Percentiles rank a stretch among this genome's conserved stretches.
phyloP scores from a whole-genome alignment of 2,329 filamentous ascomycete genomes.

The Geosmithia flava region DNA sequence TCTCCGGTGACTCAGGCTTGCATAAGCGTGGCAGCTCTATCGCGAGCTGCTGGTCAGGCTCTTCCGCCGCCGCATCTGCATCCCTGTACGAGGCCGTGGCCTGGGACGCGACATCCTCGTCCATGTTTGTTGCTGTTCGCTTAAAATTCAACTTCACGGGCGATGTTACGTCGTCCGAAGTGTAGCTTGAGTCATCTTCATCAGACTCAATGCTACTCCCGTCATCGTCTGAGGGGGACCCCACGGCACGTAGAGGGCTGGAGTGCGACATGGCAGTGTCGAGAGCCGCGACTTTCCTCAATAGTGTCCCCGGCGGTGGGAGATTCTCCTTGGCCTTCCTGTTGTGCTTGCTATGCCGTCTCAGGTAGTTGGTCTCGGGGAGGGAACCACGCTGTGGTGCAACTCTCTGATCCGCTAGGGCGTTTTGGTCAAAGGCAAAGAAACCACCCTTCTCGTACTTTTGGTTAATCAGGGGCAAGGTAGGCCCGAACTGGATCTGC shows the following conservation, averaged over 20 bases:
- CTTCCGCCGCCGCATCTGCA: conserved; percentile 28
- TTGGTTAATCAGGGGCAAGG: conserved; percentile 39
- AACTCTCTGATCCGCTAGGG: background rate
- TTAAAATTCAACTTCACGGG: conserved; percentile 35
- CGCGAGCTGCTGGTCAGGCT: conserved; percentile 31
- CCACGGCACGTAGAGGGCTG: conserved; percentile 25
- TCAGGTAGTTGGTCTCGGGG: conserved; percentile 34
- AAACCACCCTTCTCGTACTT: conserved; percentile 46
- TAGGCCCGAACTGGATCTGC: conserved; percentile 40
- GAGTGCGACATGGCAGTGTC: conserved; percentile 12
- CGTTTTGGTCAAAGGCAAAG: conserved; percentile 29
- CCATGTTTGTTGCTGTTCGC: conserved; percentile 19
- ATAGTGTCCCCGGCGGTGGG: conserved; percentile 10
- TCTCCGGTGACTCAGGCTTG: conserved; percentile 33
- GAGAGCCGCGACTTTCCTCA: conserved; percentile 13
- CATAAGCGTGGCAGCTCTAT: conserved; percentile 36
- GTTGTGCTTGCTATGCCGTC: conserved; percentile 29
- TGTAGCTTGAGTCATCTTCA: conserved; percentile 38
- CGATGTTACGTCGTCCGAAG: conserved; percentile 34
- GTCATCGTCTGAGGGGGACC: conserved; percentile 28
- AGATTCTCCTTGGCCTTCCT: conserved; percentile 17
- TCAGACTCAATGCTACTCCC: conserved; percentile 42
- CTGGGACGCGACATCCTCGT: conserved; percentile 42
- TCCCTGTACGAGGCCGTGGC: conserved; percentile 36
- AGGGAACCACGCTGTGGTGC: conserved; percentile 10